These are phyloP conservation scores for Lathyrus sativus DNA, from an alignment of 306 rosid species.

Conservation along the genomic window DNA sequence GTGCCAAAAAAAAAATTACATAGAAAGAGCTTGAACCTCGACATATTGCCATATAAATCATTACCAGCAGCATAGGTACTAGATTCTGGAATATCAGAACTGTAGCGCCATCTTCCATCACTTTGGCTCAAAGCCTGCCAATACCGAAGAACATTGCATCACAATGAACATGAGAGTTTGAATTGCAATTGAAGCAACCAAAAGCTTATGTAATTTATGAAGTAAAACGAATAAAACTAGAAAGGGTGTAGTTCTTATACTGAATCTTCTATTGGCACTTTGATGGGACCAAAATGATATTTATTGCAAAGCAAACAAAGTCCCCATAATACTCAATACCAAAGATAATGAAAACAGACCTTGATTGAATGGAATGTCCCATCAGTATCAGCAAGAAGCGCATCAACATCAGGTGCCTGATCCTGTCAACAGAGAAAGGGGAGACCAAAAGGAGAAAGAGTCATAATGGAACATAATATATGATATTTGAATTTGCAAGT, in stretches of 20 bases:
- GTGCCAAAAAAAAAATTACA: constrained; percentile 3
- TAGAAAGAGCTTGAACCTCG: constrained; percentile 25
- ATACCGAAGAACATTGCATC: constrained; percentile 30
- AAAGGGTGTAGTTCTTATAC: constrained; percentile 27
- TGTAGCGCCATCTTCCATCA: constrained; percentile 99
- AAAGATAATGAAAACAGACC: constrained; percentile 49
- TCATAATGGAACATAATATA: constrained; percentile 28
- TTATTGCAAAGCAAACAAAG: constrained; percentile 30
- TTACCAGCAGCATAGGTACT: constrained; percentile 98
- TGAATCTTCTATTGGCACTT: constrained; percentile 24
- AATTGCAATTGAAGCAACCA: constrained; percentile 7
- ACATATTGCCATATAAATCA: constrained; percentile 30
- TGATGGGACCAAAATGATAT: constrained; percentile 29
- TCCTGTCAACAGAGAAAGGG: constrained; percentile 49
- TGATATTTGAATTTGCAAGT: constrained; percentile 16
- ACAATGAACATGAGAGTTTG: constrained; percentile 22
- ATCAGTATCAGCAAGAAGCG: constrained; percentile 68
- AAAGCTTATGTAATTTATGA: background rate
- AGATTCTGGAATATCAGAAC: constrained; percentile 86
- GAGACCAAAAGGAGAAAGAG: constrained; percentile 33
- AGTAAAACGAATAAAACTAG: background rate
- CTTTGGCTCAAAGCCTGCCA: constrained; percentile 97
- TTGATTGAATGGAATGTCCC: constrained; percentile 82
- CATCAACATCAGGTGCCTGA: constrained; percentile 67
- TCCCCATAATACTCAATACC: constrained; percentile 16